These are phyloP conservation scores for Cryptosporidium parvum DNA, from an alignment of 169 alveolate species.

Conservation along the genomic window DNA sequence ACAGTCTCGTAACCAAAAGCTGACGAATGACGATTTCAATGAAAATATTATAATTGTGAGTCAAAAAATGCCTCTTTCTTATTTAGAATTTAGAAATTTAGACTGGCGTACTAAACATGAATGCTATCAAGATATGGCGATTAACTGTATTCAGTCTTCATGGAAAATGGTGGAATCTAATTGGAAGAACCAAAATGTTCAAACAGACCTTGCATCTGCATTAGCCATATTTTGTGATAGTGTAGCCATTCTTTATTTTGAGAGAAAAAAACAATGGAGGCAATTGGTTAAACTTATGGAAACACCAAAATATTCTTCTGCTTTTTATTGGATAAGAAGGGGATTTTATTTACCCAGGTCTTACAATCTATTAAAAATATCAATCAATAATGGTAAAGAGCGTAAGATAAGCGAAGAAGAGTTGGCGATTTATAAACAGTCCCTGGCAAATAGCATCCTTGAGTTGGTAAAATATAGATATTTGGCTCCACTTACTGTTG, in stretches of 20 bases:
- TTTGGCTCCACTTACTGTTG: conserved; percentile 62
- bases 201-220: conserved; percentile 70
- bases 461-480: conserved; percentile 40
- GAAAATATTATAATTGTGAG: conserved; percentile 32
- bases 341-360: conserved; percentile 54
- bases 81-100: conserved; percentile 56
- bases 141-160: conserved; percentile 67
- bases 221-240: conserved; percentile 69
- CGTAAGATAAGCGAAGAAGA: conserved; percentile 3
- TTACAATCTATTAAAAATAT: conserved; percentile 2
- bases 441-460: background rate
- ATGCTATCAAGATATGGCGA: conserved; percentile 69
- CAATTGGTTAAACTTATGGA: conserved; percentile 41
- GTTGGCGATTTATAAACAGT: background rate
- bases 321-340: conserved; percentile 60
- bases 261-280: conserved; percentile 73
- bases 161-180: conserved; percentile 70
- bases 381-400: conserved; percentile 35
- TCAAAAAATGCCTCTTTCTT: conserved; percentile 59
- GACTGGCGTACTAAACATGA: conserved; percentile 70
- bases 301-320: conserved; percentile 20
- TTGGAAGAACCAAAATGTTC: conserved; percentile 18
- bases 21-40: background rate
- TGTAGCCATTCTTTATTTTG: conserved; percentile 36
- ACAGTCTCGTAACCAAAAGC: background rate